phyloP scores from a whole-genome alignment of 495 filamentous ascomycete species.

The Echria macrotheca region DNA sequence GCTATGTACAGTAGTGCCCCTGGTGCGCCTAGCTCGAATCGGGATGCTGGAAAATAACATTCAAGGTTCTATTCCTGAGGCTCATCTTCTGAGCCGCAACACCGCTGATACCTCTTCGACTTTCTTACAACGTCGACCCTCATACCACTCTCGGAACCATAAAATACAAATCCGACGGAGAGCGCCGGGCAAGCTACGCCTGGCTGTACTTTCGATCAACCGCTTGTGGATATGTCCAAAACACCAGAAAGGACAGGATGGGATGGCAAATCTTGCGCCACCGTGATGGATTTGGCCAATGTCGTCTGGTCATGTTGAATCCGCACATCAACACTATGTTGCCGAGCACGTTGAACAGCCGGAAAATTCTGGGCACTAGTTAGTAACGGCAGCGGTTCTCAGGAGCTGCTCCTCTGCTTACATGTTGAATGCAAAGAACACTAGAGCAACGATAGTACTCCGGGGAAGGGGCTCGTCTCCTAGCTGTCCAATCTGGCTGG shows the following conservation, averaged over 20 bases:
- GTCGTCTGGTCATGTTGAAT: not conserved
- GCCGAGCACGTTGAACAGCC: not conserved
- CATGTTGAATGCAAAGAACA: constrained; percentile 2
- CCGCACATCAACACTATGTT: not conserved
- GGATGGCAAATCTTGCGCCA: constrained; percentile 1
- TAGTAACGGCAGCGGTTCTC: not conserved
- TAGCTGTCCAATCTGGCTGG: not conserved
- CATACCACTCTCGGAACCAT: no score
- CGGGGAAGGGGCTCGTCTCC: not conserved
- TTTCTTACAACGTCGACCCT: no score
- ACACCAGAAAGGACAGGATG: not conserved
- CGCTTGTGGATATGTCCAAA: constrained; percentile 1
- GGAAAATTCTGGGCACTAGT: not conserved
- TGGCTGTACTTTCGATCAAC: not conserved
- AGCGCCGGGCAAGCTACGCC: no score
- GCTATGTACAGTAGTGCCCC: no score
- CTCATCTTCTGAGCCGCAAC: no score
- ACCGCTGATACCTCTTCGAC: no score
- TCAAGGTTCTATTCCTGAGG: no score
- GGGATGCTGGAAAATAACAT: no score
- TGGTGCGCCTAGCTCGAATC: no score
- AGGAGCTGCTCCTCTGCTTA: not conserved
- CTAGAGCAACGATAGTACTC: not conserved
- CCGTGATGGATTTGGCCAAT: not conserved
- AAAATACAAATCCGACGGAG: no score